These are phyloP conservation scores for Didymellaceae sp. DNA, from an alignment of 2,329 filamentous ascomycete species.

Conservation along the genomic window DNA sequence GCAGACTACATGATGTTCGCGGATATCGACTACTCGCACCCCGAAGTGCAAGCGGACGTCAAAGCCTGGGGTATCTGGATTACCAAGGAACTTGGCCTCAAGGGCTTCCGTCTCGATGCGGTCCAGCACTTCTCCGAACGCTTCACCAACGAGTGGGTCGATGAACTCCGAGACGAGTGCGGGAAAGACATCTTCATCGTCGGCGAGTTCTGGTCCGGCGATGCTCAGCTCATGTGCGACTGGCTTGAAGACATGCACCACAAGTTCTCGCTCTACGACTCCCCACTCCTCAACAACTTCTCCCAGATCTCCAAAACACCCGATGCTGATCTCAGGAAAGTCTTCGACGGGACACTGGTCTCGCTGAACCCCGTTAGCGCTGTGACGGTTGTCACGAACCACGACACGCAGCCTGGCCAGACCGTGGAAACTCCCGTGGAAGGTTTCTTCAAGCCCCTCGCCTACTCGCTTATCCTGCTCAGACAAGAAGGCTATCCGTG, in stretches of 20 bases:
- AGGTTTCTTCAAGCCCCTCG: constrained; percentile 72
- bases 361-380: constrained; percentile 60
- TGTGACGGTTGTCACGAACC: constrained; percentile 74
- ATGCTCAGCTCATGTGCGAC: constrained; percentile 60
- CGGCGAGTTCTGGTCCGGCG: constrained; percentile 72
- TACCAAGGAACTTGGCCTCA: constrained; percentile 63
- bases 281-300: constrained; percentile 73
- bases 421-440: constrained; percentile 68
- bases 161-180: constrained; percentile 57
- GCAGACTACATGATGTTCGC: constrained; percentile 75
- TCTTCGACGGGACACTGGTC: constrained; percentile 69
- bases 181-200: constrained; percentile 66
- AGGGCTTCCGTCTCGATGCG: constrained; percentile 74
- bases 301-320: constrained; percentile 63
- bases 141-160: constrained; percentile 72
- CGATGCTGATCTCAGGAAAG: constrained; percentile 65
- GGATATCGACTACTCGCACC: constrained; percentile 67
- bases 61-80: constrained; percentile 73
- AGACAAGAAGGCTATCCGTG: constrained; percentile 68
- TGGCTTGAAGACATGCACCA: constrained; percentile 65
- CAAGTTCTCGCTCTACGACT: constrained; percentile 68
- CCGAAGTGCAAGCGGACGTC: constrained; percentile 69
- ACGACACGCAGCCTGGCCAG: constrained; percentile 72
- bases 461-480: constrained; percentile 74
- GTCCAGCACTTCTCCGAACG: constrained; percentile 73